Evolutionary conservation across 148 eudicot species (phyloP).

Genomic region (Gaultheria prostrata): DNA sequence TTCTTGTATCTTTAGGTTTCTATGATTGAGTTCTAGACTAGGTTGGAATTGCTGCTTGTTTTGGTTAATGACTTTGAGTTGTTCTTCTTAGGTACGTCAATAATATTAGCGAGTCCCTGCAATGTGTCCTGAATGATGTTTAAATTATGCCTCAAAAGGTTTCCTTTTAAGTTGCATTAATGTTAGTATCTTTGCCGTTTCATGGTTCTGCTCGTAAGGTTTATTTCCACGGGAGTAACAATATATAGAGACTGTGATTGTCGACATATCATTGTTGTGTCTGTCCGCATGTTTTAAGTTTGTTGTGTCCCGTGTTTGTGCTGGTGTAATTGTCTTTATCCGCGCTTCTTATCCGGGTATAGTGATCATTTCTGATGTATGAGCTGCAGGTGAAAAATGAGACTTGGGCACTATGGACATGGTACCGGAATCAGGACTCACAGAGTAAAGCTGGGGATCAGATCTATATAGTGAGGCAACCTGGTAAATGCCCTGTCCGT

Average conservation of each 20-base stretch:
- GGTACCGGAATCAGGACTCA: conserved; percentile 94
- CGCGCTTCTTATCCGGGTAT: background rate
- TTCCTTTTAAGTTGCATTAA: background rate
- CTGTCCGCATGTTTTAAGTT: background rate
- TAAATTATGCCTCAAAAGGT: background rate
- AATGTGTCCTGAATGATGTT: background rate
- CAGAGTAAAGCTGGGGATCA: conserved; percentile 69
- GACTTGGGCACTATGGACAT: conserved; percentile 94
- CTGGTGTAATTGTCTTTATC: background rate
- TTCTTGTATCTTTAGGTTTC: background rate
- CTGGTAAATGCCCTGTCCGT: conserved; percentile 46
- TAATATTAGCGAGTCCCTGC: background rate
- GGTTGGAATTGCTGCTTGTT: background rate
- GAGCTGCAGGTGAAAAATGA: conserved; percentile 78
- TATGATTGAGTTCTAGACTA: background rate
- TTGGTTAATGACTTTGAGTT: background rate
- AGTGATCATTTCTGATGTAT: background rate
- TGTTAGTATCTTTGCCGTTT: background rate
- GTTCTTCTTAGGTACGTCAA: background rate
- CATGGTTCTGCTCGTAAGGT: background rate
- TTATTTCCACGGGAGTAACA: background rate
- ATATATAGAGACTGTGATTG: background rate
- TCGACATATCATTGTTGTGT: background rate
- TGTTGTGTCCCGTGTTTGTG: background rate
- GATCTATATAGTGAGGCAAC: conserved; percentile 90